Base-by-base conservation (phyloP, 805 yeast genomes). In the Ascoidea tarda region DNA sequence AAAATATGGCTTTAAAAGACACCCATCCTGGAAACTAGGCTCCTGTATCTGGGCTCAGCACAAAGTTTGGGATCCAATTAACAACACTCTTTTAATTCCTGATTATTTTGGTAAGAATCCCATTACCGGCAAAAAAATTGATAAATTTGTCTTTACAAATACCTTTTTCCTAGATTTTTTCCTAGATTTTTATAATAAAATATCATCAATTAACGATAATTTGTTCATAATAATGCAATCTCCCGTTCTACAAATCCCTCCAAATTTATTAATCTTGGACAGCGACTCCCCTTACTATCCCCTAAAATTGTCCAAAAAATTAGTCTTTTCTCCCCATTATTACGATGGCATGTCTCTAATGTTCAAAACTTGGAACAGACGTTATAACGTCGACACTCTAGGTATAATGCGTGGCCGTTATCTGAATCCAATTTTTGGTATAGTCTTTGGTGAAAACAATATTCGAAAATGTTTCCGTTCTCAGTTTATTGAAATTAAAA, bases 321-420 rank as follows among this genome's bases (percentile, higher is more conserved):
- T 91, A 0, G 79, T 85, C 1, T 82, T 82, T 59, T 81, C 95
- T 16, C 93, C 95, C 1, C 99, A 91, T 66, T 91, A 83, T 64
- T 91, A 91, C 63, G 99, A 91, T 64, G 99, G 98, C 0, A 76
- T 91, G 81, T 85, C 97, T 1, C 69, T 91, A 45, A 82, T 93
- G 90, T 84, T 86, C 66, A 88, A 89, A 66, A 78, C 82, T 5
- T 93, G 99, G 99, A 87, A 85, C 61, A 71, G 79, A 42, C 68
- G 66, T 49, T 84, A 83, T 66, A 91, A 91, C 60, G 95, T 90
- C 6, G 96, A 93, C 61, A 88, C 96, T 0, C 67, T 88, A 33
- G 97, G 96, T 0, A 81, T 91, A 12, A 78, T 91, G 76, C 73
- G 97, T 52, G 87, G 85, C 1, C 69, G 76, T 52, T 90, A 91